Conservation (phyloP, 805 yeast genomes). For the Peterozyma toletana region DNA sequence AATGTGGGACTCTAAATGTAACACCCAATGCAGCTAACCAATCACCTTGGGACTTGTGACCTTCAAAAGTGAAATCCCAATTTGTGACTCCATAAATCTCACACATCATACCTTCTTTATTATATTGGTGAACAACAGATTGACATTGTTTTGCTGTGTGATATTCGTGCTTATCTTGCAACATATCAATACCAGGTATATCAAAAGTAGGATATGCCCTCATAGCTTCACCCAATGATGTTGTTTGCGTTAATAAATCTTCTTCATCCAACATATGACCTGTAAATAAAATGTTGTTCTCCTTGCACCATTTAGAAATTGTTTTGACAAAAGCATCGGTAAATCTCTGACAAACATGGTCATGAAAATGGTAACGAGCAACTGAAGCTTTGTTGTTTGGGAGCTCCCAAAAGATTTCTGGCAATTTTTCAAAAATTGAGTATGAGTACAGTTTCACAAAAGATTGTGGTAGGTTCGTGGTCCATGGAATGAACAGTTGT, state of each 20-base stretch:
- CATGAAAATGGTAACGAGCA: constrained; percentile 7
- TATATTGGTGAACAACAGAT: constrained; percentile 9
- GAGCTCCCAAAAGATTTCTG: constrained; percentile 1
- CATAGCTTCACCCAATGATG: constrained; percentile 10
- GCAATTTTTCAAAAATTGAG: not conserved
- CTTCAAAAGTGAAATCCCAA: constrained; percentile 10
- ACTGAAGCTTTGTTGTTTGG: not conserved
- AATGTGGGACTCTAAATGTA: constrained; percentile 9
- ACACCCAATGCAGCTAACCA: constrained; percentile 11
- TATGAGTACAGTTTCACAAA: not conserved
- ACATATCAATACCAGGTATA: constrained; percentile 11
- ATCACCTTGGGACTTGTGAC: constrained; percentile 10
- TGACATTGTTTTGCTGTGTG: constrained; percentile 11
- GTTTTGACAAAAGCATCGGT: constrained; percentile 9
- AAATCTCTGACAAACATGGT: constrained; percentile 8
- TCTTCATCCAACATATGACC: constrained; percentile 11
- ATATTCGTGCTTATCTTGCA: constrained; percentile 10
- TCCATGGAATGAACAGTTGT: constrained; percentile 2
- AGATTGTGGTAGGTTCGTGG: not conserved
- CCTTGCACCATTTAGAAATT: constrained; percentile 7
- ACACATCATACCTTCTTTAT: constrained; percentile 9
- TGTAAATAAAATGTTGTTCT: constrained; percentile 4
- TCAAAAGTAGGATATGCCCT: constrained; percentile 7
- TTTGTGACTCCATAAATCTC: constrained; percentile 10
- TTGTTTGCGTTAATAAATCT: constrained; percentile 9